Conservation (phyloP, 495 filamentous ascomycete genomes). For the Penicillium atrosanguineum region DNA sequence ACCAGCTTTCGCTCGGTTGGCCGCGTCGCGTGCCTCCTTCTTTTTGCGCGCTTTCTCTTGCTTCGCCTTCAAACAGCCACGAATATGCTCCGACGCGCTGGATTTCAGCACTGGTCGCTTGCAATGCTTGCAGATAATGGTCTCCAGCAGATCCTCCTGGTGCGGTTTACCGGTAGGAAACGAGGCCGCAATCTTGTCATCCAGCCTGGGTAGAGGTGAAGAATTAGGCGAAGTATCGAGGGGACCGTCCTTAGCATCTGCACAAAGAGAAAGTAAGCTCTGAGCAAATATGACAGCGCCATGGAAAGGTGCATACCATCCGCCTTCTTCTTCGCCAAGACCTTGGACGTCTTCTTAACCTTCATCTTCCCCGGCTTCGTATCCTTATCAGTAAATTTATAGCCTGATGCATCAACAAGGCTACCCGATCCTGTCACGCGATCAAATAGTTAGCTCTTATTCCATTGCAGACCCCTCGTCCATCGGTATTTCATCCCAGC, state of each 20-base stretch:
- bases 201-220: slow-evolving; percentile 68
- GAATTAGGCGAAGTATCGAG: slow-evolving; percentile 39
- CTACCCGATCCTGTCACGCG: slow-evolving; percentile 32
- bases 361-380: slow-evolving; percentile 61
- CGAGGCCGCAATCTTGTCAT: slow-evolving; percentile 62
- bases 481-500: slow-evolving; percentile 2
- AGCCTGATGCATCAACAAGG: slow-evolving; percentile 47
- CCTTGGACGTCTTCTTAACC: slow-evolving; percentile 65
- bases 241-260: slow-evolving; percentile 30
- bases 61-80: slow-evolving; percentile 70
- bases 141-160: slow-evolving; percentile 60
- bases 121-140: slow-evolving; percentile 78
- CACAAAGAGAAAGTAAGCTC: neutral
- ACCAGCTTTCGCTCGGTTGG: slow-evolving; percentile 60
- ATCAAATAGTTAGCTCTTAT: slow-evolving; percentile 18
- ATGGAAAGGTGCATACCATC: slow-evolving; percentile 45
- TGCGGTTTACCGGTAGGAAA: slow-evolving; percentile 74
- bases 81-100: slow-evolving; percentile 62
- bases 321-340: slow-evolving; percentile 41
- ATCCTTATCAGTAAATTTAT: slow-evolving; percentile 60
- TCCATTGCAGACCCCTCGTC: neutral
- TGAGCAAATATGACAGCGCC: neutral
- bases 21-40: slow-evolving; percentile 68
- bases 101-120: slow-evolving; percentile 68
- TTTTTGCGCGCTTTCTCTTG: slow-evolving; percentile 76